Percentiles rank a stretch among this genome's conserved stretches.
Conservation (phyloP, 2,329 filamentous ascomycete species). For the Mycosphaerella sp. region DNA sequence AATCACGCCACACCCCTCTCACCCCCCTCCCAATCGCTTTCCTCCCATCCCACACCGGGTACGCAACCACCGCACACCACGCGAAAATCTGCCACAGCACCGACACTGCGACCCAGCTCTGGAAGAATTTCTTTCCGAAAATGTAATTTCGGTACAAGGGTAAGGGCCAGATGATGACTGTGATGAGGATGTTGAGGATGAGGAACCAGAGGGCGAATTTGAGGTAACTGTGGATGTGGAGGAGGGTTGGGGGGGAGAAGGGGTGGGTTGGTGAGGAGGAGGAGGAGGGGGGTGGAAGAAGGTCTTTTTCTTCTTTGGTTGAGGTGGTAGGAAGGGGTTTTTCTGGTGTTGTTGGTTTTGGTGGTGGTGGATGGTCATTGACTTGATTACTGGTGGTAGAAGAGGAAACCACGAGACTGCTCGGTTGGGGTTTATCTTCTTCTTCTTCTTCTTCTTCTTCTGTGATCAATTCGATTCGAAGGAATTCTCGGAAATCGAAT, state of each 20-base stretch:
- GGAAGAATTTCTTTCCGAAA: constrained; percentile 44
- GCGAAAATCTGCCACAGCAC: constrained; percentile 47
- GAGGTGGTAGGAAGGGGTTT: too few relatives aligned
- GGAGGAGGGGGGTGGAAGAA: too few relatives aligned
- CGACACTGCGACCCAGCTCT: constrained; percentile 41
- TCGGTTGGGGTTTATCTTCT: constrained; percentile 32
- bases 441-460: too few relatives aligned
- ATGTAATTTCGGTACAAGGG: constrained; percentile 48
- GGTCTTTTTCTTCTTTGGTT: too few relatives aligned
- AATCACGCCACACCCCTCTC: constrained; percentile 21
- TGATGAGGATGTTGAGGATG: constrained; percentile 41
- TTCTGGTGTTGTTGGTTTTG: too few relatives aligned
- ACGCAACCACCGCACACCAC: constrained; percentile 43
- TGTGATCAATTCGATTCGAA: constrained; percentile 44
- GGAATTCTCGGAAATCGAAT: constrained; percentile 43
- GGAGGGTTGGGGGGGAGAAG: too few relatives aligned
- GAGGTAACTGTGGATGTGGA: constrained; percentile 16
- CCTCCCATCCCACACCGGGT: constrained; percentile 45
- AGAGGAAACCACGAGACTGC: too few relatives aligned
- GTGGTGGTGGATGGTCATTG: too few relatives aligned
- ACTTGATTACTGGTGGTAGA: too few relatives aligned
- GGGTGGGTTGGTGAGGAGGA: too few relatives aligned
- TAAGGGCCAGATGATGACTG: constrained; percentile 46
- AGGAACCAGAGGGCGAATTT: constrained; percentile 38
- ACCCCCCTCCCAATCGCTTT: constrained; percentile 35